Evolutionary conservation across 176 grass and related monocot species (phyloP).

Genomic region (Oryza nivara): DNA sequence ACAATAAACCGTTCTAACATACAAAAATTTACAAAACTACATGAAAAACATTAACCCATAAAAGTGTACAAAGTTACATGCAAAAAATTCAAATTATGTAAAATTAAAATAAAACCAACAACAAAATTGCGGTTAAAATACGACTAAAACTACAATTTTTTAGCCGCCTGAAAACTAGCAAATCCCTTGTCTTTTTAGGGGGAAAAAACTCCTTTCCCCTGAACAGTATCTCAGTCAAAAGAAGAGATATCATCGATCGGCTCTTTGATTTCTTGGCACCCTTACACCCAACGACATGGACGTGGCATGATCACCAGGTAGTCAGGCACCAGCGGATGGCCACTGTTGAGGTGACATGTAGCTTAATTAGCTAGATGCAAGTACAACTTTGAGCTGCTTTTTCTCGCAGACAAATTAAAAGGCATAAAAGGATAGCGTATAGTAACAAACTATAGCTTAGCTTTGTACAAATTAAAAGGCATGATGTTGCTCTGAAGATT

Average conservation of each 20-base stretch:
- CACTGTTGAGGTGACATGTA: not conserved
- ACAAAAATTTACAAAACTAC: too few relatives aligned
- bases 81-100: too few relatives aligned
- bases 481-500: slow-evolving; percentile 32
- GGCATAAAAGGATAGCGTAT: not conserved
- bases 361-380: not conserved
- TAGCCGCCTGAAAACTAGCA: too few relatives aligned
- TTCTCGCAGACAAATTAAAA: not conserved
- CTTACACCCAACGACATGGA: slow-evolving; percentile 6
- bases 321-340: not conserved
- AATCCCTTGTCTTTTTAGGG: too few relatives aligned
- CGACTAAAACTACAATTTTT: too few relatives aligned
- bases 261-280: slow-evolving; percentile 29
- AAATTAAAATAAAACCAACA: too few relatives aligned
- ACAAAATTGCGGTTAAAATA: too few relatives aligned
- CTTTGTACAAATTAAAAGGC: too few relatives aligned
- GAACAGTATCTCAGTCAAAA: slow-evolving; percentile 30
- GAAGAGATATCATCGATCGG: slow-evolving; percentile 32
- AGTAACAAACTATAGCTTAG: slow-evolving; percentile 10
- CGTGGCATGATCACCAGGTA: not conserved
- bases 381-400: not conserved
- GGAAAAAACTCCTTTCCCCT: not conserved
- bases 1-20: too few relatives aligned
- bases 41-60: too few relatives aligned
- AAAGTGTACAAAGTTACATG: too few relatives aligned